phyloP scores from a whole-genome alignment of 192 early-diverging fungal genomes.

The Phlyctochytrium bullatum region DNA sequence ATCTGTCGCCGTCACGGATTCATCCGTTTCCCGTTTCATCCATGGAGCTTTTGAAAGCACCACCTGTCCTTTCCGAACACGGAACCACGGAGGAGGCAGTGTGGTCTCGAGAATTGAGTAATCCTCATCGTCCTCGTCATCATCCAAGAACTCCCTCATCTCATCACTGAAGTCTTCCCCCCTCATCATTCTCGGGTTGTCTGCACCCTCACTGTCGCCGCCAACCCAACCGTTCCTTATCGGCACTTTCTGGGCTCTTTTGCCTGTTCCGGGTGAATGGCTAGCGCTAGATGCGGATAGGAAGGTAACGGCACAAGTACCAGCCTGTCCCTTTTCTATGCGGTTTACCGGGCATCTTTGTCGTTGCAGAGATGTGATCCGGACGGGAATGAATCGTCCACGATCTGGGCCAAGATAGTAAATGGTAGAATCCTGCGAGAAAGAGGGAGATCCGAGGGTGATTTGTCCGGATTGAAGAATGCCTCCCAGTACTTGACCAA shows the following conservation, averaged over 20 bases:
- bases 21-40: too few relatives aligned
- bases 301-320: slow-evolving; percentile 67
- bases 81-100: slow-evolving; percentile 21
- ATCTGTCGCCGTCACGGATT: too few relatives aligned
- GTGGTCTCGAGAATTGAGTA: neutral
- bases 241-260: too few relatives aligned
- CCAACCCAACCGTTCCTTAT: too few relatives aligned
- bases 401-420: slow-evolving; percentile 67
- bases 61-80: slow-evolving; percentile 32
- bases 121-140: slow-evolving; percentile 1
- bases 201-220: too few relatives aligned
- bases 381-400: slow-evolving; percentile 66
- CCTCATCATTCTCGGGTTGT: too few relatives aligned
- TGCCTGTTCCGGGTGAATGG: too few relatives aligned
- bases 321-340: slow-evolving; percentile 70
- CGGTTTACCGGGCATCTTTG: slow-evolving; percentile 72
- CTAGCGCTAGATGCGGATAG: too few relatives aligned
- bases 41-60: slow-evolving; percentile 14
- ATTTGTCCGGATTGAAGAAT: slow-evolving; percentile 38
- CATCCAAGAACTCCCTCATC: too few relatives aligned
- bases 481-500: slow-evolving; percentile 47
- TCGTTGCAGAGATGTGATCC: slow-evolving; percentile 76
- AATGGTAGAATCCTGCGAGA: slow-evolving; percentile 13
- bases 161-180: too few relatives aligned
- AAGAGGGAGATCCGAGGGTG: too few relatives aligned